Evolutionary conservation across 1,139 yeast species (phyloP).

Genomic region (Scheffersomyces lignicola): DNA sequence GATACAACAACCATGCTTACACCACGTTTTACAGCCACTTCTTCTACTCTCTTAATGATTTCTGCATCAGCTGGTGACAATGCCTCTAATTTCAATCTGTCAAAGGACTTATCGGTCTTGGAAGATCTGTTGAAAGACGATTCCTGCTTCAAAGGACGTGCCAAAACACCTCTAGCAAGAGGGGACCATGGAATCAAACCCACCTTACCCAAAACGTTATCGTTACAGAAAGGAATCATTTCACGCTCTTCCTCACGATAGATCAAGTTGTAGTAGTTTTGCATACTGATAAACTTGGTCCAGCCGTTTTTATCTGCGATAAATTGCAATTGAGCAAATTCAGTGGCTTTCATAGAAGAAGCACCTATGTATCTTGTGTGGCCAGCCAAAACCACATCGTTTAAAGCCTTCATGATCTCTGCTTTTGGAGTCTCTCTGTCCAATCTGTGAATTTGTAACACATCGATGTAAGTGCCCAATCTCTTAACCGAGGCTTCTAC

Average conservation of each 20-base stretch:
- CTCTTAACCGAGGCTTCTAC: conserved; percentile 46
- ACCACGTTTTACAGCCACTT: conserved; percentile 43
- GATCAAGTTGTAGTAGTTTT: conserved; percentile 53
- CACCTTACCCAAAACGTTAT: conserved; percentile 31
- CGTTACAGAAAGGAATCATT: conserved; percentile 51
- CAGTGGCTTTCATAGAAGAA: conserved; percentile 50
- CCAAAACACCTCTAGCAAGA: conserved; percentile 45
- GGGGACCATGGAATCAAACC: conserved; percentile 57
- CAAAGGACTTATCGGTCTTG: conserved; percentile 2
- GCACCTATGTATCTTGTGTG: conserved; percentile 57
- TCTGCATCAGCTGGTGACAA: conserved; percentile 24
- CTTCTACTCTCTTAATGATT: conserved; percentile 52
- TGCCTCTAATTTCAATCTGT: conserved; percentile 9
- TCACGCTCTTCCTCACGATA: conserved; percentile 64
- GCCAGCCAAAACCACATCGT: conserved; percentile 51
- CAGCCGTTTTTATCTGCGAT: conserved; percentile 52
- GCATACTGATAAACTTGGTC: conserved; percentile 61
- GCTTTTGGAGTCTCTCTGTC: conserved; percentile 44
- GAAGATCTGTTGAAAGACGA: conserved; percentile 5
- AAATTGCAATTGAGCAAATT: conserved; percentile 51
- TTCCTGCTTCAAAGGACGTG: conserved; percentile 33
- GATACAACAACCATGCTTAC: conserved; percentile 56
- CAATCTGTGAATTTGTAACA: conserved; percentile 51
- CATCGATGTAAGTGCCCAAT: conserved; percentile 53
- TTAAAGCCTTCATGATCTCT: conserved; percentile 56